These are phyloP conservation scores for Colletotrichum caudatum DNA, from an alignment of 2,329 filamentous ascomycete species.

Conservation along the genomic window DNA sequence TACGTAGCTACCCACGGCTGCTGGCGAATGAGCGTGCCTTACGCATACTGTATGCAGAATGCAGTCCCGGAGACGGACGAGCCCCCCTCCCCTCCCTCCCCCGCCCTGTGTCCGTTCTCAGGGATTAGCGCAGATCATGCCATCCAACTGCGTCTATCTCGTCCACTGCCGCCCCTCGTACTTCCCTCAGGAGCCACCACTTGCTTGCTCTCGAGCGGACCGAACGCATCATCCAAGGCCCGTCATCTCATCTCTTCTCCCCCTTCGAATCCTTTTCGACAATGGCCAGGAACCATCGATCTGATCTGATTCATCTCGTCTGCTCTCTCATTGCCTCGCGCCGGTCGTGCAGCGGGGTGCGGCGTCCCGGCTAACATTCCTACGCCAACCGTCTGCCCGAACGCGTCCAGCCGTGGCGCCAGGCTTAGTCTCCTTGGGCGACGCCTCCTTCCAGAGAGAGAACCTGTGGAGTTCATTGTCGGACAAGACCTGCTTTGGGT, in stretches of 20 bases:
- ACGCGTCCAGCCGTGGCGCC: slow-evolving; percentile 17
- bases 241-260: neutral
- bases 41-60: neutral
- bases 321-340: slow-evolving; percentile 6
- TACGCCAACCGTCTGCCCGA: slow-evolving; percentile 29
- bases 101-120: slow-evolving; percentile 19
- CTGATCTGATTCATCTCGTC: neutral
- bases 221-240: neutral
- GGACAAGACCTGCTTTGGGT: slow-evolving; percentile 8
- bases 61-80: neutral
- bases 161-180: slow-evolving; percentile 1
- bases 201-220: neutral
- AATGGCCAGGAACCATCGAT: neutral
- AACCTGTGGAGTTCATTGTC: slow-evolving; percentile 16
- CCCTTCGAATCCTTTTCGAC: slow-evolving; percentile 1
- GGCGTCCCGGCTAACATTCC: slow-evolving; percentile 19
- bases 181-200: neutral
- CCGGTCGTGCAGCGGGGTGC: slow-evolving; percentile 16
- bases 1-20: neutral
- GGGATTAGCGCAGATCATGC: slow-evolving; percentile 34
- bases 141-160: slow-evolving; percentile 14
- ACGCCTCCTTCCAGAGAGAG: slow-evolving; percentile 23
- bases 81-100: neutral
- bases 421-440: slow-evolving; percentile 14
- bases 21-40: slow-evolving; percentile 14